These are phyloP conservation scores for Bacidia gigantensis DNA, from an alignment of 495 filamentous ascomycete genomes.

Conservation along the genomic window DNA sequence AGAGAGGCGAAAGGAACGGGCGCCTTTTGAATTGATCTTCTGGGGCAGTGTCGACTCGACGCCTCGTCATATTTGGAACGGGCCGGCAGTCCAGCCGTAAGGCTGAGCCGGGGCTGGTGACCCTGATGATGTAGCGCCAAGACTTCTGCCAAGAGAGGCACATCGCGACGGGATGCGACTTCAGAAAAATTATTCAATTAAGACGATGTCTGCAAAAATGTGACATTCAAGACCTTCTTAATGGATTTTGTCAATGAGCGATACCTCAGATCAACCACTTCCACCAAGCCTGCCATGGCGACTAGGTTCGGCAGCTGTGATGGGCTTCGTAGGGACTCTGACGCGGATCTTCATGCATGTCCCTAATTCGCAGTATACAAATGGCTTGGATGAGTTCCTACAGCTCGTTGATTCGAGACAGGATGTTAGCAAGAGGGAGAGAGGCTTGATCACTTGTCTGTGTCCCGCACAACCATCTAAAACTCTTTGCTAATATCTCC, in stretches of 20 bases:
- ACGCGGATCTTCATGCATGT: conserved; percentile 34
- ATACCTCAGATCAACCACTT: conserved; percentile 8
- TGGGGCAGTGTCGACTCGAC: too few species aligned
- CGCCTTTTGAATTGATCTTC: too few species aligned
- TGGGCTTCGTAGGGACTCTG: conserved; percentile 35
- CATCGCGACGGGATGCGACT: neutral
- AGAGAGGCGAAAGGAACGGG: neutral
- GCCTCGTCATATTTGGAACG: too few species aligned
- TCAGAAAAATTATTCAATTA: neutral
- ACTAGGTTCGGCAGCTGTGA: conserved; percentile 36
- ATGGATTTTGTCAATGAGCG: neutral
- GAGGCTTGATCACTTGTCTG: conserved; percentile 77
- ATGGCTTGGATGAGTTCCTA: conserved; percentile 61
- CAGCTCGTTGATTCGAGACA: conserved; percentile 58
- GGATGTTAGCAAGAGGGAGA: conserved; percentile 51
- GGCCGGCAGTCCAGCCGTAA: neutral
- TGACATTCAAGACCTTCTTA: neutral
- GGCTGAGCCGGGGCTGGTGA: neutral
- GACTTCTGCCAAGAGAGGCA: neutral
- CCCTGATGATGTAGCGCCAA: neutral
- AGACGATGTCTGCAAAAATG: neutral
- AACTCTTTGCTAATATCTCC: neutral
- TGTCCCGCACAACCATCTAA: conserved; percentile 1
- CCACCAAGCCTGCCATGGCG: conserved; percentile 40
- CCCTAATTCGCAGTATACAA: conserved; percentile 39